A percentile compares a stretch with the other conserved stretches of the same genome.
Evolutionary conservation across 495 filamentous ascomycete species (phyloP).

Genomic region (Friedmanniomyces simplex): DNA sequence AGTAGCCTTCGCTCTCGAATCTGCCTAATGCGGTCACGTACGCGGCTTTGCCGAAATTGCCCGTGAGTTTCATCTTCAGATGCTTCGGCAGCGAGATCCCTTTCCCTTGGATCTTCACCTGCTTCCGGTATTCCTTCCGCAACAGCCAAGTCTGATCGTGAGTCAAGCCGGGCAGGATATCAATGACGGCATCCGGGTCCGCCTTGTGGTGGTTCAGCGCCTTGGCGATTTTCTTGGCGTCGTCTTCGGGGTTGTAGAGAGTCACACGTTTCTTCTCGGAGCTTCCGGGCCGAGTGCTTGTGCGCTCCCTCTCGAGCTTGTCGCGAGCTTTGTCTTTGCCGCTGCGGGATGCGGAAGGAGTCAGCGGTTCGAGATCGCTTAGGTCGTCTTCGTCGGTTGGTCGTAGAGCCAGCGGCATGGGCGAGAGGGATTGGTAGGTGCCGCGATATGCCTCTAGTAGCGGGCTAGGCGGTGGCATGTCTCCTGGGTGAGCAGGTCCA

Average conservation of each 20-base stretch:
- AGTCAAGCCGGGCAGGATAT: slow-evolving; percentile 72
- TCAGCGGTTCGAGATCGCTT: slow-evolving; percentile 26
- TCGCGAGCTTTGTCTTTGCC: neutral
- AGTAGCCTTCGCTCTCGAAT: slow-evolving; percentile 93
- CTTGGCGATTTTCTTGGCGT: slow-evolving; percentile 64
- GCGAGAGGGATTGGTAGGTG: slow-evolving; percentile 89
- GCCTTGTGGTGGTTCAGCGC: slow-evolving; percentile 58
- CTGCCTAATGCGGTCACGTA: slow-evolving; percentile 83
- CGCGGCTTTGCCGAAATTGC: slow-evolving; percentile 78
- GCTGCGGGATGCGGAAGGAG: neutral
- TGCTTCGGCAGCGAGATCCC: slow-evolving; percentile 96
- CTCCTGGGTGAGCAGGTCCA: slow-evolving; percentile 19
- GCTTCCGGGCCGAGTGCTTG: neutral
- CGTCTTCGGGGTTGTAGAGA: slow-evolving; percentile 67
- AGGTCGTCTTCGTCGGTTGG: slow-evolving; percentile 29
- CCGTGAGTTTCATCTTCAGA: slow-evolving; percentile 64
- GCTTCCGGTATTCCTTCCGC: slow-evolving; percentile 77
- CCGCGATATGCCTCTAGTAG: slow-evolving; percentile 87
- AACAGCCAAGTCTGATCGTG: slow-evolving; percentile 79
- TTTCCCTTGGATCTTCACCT: slow-evolving; percentile 55
- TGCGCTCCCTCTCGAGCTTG: neutral
- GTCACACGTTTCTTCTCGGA: slow-evolving; percentile 41
- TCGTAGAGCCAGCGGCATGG: slow-evolving; percentile 73
- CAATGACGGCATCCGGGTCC: slow-evolving; percentile 61
- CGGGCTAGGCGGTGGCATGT: slow-evolving; percentile 45